Percentiles rank a stretch among this genome's conserved stretches.
phyloP scores from a whole-genome alignment of 495 filamentous ascomycete genomes.

The Annulohypoxylon maeteangense region DNA sequence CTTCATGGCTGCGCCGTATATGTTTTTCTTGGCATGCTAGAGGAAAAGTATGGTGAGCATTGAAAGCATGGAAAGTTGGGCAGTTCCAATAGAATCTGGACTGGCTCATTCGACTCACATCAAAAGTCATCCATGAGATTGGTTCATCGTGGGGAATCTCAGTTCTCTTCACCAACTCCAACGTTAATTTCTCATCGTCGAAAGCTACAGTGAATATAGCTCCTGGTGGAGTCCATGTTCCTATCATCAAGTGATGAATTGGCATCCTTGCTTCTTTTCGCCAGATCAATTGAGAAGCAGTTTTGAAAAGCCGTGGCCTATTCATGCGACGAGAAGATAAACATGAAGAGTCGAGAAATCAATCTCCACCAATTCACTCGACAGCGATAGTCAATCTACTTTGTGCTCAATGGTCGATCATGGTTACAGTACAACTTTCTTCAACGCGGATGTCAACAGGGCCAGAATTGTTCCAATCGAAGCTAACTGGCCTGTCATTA shows the following conservation, averaged over 20 bases:
- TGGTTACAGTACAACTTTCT: constrained; percentile 4
- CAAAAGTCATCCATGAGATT: constrained; percentile 91
- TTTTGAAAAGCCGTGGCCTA: not conserved
- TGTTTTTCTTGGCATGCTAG: constrained; percentile 79
- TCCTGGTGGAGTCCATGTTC: constrained; percentile 85
- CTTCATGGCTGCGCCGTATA: constrained; percentile 90
- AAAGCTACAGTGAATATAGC: constrained; percentile 87
- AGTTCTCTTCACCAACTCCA: constrained; percentile 79
- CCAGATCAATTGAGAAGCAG: not conserved
- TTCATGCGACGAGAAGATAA: not conserved
- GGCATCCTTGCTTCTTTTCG: constrained; percentile 58
- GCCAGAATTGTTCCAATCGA: constrained; percentile 1
- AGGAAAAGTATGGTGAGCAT: constrained; percentile 41
- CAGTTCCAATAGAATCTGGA: not conserved
- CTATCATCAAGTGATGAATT: constrained; percentile 84
- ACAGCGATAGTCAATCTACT: not conserved
- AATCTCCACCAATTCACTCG: constrained; percentile 22
- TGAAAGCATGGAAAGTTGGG: constrained; percentile 32
- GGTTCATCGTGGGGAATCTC: constrained; percentile 82
- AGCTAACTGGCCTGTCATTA: not conserved
- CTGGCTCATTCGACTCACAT: constrained; percentile 60
- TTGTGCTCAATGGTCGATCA: not conserved
- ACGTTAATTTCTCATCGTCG: constrained; percentile 76
- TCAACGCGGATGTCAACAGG: not conserved
- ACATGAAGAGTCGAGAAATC: constrained; percentile 18